Evolutionary conservation across 169 alveolate species (phyloP).

Genomic region (Plasmodium chabaudi): DNA sequence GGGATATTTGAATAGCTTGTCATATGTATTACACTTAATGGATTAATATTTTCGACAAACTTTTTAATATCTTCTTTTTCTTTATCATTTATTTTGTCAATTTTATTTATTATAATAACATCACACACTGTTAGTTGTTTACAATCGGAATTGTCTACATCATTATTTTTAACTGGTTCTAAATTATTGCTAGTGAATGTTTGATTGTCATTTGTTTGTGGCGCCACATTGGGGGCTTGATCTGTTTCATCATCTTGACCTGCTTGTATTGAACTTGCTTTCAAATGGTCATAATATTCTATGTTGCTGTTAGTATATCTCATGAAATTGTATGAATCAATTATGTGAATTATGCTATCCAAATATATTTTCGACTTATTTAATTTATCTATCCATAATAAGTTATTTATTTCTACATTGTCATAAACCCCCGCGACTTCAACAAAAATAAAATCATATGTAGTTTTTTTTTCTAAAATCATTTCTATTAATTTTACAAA

Average conservation of each 20-base stretch:
- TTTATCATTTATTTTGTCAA: constrained; percentile 46
- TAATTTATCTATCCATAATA: constrained; percentile 72
- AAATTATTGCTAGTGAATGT: not conserved
- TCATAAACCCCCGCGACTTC: constrained; percentile 74
- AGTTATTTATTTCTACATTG: constrained; percentile 57
- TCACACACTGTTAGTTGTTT: constrained; percentile 70
- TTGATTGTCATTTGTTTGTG: too few species aligned
- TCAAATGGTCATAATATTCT: constrained; percentile 8
- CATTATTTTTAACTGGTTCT: not conserved
- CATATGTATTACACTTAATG: constrained; percentile 30
- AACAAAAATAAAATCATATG: constrained; percentile 62
- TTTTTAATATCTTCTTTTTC: constrained; percentile 35
- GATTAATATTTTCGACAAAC: constrained; percentile 54
- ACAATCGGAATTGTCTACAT: not conserved
- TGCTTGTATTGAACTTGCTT: not conserved
- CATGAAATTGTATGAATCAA: constrained; percentile 61
- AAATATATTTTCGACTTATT: constrained; percentile 67
- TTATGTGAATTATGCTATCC: constrained; percentile 58
- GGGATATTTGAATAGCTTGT: constrained; percentile 48
- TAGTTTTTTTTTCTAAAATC: constrained; percentile 44
- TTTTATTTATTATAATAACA: constrained; percentile 56
- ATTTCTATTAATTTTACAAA: constrained; percentile 66
- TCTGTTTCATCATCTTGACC: not conserved
- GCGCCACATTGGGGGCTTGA: not conserved
- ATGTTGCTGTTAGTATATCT: constrained; percentile 3